Evolutionary conservation across 1,139 yeast species (phyloP), one percentile per base, ranked within the genome.

Genomic region (Spencermartinsiella ligniputridi): DNA sequence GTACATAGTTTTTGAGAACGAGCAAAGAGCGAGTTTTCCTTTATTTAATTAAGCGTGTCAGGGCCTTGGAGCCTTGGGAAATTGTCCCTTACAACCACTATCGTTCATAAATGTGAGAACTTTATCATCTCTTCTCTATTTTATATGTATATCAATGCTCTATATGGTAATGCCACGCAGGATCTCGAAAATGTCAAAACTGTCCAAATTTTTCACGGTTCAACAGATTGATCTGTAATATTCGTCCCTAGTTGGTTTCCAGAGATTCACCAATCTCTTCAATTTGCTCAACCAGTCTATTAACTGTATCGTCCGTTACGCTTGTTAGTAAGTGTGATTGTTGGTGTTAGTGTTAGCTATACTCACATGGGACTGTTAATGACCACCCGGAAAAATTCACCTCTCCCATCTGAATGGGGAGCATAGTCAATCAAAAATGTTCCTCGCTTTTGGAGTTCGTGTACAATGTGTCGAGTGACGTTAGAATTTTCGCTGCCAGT

Each of bases 331-430:
- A n/a, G n/a, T n/a, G n/a, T n/a, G n/a, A n/a, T n/a, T n/a, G n/a
- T n/a, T 68, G 34, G 41, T 20, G 36, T 27, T 30, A 24, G 27
- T 21, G 32, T 18, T 22, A 8, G 36, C 50, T n/a, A n/a, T n/a
- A 50, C 57, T 50, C 43, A 57, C 48, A 56, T 74, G 1, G 95
- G 95, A 32, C 92, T 79, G 62, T 84, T 84, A 65, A 87, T 81
- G 11, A 87, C 96, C 16, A 84, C 94, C 48, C 96, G 69, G 71
- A 87, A 86, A 59, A 87, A 87, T 61, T 86, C 95, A 3, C 95
- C 95, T 37, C 72, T 65, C 32, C 73, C 70, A 35, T 68, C 70
- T 1, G 70, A 68, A 32, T 78, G 76, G 2, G 95, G 95, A n/a
- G 95, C 83, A 61, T 78, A 87, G 61, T 87, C 96, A 30, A 87